Base-by-base conservation (phyloP, 768 basidiomycete genomes). In the Kwoniella europaea region DNA sequence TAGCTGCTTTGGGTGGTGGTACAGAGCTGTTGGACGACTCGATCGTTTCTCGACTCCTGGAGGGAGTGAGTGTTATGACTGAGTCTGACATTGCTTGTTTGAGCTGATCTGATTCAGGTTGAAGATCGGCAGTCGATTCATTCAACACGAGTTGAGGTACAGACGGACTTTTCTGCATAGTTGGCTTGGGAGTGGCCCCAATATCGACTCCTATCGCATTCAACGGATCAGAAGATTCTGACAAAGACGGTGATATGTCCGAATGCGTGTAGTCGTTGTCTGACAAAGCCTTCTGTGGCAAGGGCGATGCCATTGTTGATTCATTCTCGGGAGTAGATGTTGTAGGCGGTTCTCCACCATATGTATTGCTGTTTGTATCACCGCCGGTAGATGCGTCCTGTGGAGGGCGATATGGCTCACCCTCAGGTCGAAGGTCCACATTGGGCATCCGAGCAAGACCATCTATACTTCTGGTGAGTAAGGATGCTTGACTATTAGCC, bases 371-470 rank as follows among this genome's bases (percentile, higher is more conserved):
- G 0, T 20, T 20, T 15, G 61, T 50, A 1, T 60, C 42, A 18
- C 24, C 53, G 2, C n/a, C 41, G 16, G 42, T 24, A 0, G 53
- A 3, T 15, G 24, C 20, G 52, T 43, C 41, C 66, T 20, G 22
- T 15, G 50, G 62, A 27, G 75, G 63, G 1, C 54, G 68, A 64
- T 79, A 77, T 9, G 73, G 76, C 60, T 85, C 84, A 35, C 80
- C 80, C 63, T 91, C 91, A 0, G 90, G 88, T 79, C 90, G 90
- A 13, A 97, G 84, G 15, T 88, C 86, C 35, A 96, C 87, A 0
- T 90, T 90, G 0, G 93, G 92, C 1, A 94, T 85, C 62, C 68
- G 68, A 63, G 57, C 79, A 57, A 72, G 79, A 43, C 75, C 80
- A 60, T 82, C 82, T 80, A 46, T 58, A 35, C 7, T 35, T 35